Conservation (phyloP, 495 filamentous ascomycete species). For the Collariella sp. region DNA sequence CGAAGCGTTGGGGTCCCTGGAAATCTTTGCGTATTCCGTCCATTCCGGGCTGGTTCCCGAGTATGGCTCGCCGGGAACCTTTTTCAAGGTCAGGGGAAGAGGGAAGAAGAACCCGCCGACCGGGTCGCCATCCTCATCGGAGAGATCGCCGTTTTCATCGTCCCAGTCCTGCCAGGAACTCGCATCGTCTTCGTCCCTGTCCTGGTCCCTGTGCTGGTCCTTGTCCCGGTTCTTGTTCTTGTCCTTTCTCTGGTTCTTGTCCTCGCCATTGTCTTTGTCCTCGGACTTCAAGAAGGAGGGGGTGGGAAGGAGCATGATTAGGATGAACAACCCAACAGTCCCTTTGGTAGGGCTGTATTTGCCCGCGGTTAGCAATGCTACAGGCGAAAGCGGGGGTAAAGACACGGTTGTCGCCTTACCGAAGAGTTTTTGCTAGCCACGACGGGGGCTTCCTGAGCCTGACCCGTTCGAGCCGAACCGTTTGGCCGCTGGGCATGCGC, state of each 20-base stretch:
- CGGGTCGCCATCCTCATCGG: constrained; percentile 15
- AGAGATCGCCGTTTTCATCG: constrained; percentile 18
- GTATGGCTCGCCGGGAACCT: constrained; percentile 42
- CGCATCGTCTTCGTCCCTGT: too few relatives aligned
- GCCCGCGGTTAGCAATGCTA: too few relatives aligned
- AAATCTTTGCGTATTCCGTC: constrained; percentile 53
- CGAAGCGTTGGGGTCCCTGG: constrained; percentile 42
- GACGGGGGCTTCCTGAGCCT: constrained; percentile 27
- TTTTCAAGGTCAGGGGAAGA: constrained; percentile 43
- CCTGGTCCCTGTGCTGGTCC: too few relatives aligned
- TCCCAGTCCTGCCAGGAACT: constrained; percentile 8
- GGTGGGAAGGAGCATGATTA: too few relatives aligned
- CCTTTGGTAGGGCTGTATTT: too few relatives aligned
- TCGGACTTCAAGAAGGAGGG: too few relatives aligned
- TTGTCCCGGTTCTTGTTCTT: too few relatives aligned
- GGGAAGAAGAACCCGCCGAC: constrained; percentile 49
- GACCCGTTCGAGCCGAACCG: constrained; percentile 29
- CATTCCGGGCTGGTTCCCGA: constrained; percentile 60
- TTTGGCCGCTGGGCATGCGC: constrained; percentile 12
- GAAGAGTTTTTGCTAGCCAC: too few relatives aligned
- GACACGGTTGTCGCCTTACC: background rate
- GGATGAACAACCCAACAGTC: too few relatives aligned
- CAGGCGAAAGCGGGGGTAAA: too few relatives aligned
- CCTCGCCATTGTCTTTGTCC: too few relatives aligned
- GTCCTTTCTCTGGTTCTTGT: background rate